phyloP scores from a whole-genome alignment of 2,329 filamentous ascomycete species.

The Phialophora chinensis region DNA sequence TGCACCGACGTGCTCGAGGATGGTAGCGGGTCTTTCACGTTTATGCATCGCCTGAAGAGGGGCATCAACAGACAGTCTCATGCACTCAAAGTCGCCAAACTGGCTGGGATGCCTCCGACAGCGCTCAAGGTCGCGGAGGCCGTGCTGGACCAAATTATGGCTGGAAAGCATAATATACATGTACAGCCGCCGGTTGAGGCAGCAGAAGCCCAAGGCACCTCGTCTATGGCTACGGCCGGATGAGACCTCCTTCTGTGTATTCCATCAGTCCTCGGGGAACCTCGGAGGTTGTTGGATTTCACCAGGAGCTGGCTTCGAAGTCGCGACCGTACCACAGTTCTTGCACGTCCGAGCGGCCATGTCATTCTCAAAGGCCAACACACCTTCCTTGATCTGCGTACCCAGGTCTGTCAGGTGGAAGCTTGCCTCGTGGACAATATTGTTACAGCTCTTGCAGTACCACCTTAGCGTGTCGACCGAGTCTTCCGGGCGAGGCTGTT shows the following conservation, averaged over 20 bases:
- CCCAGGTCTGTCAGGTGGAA: conserved; percentile 92
- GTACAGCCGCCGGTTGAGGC: background rate
- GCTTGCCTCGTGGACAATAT: conserved; percentile 79
- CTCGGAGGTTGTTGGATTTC: conserved; percentile 52
- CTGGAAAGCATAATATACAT: conserved; percentile 19
- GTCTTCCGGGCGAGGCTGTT: conserved; percentile 75
- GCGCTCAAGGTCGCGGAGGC: conserved; percentile 70
- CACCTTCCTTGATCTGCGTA: conserved; percentile 90
- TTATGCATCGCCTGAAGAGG: conserved; percentile 78
- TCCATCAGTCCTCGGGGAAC: conserved; percentile 40
- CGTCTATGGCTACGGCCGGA: conserved; percentile 19
- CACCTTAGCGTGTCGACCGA: conserved; percentile 82
- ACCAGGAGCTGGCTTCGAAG: conserved; percentile 52
- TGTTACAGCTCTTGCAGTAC: conserved; percentile 79
- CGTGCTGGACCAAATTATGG: conserved; percentile 27
- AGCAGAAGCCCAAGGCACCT: background rate
- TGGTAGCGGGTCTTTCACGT: conserved; percentile 72
- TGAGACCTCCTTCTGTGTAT: background rate
- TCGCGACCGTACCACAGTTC: conserved; percentile 76
- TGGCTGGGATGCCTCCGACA: conserved; percentile 79
- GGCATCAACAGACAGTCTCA: conserved; percentile 88
- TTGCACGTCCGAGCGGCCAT: conserved; percentile 74
- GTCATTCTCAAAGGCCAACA: conserved; percentile 77
- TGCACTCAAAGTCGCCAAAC: conserved; percentile 88
- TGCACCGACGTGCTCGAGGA: conserved; percentile 90